Evolutionary conservation across 2,329 filamentous ascomycete species (phyloP).

Genomic region (Drechmeria coniospora): DNA sequence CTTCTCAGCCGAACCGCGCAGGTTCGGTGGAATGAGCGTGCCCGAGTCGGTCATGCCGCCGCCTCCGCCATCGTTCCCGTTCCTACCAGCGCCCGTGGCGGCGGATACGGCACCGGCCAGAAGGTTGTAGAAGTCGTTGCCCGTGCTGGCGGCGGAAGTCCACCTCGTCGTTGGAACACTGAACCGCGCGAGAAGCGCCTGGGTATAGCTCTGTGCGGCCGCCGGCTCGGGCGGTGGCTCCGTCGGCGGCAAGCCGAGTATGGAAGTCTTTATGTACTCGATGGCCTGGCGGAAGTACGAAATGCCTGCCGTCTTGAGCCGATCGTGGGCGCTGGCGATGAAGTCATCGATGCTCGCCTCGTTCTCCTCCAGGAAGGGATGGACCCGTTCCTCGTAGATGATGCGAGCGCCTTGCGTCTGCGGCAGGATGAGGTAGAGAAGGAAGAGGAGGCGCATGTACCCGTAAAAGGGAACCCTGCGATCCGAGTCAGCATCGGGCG

Average conservation of each 20-base stretch:
- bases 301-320: slow-evolving; percentile 60
- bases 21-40: slow-evolving; percentile 53
- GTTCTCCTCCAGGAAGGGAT: slow-evolving; percentile 78
- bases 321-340: slow-evolving; percentile 68
- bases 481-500: not conserved
- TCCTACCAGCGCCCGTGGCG: slow-evolving; percentile 30
- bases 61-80: slow-evolving; percentile 11
- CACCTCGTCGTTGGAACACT: slow-evolving; percentile 59
- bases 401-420: slow-evolving; percentile 86
- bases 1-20: slow-evolving; percentile 49
- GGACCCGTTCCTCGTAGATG: slow-evolving; percentile 71
- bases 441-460: slow-evolving; percentile 72
- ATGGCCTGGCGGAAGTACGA: slow-evolving; percentile 58
- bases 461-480: slow-evolving; percentile 78
- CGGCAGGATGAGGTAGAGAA: slow-evolving; percentile 91
- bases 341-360: slow-evolving; percentile 81
- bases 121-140: slow-evolving; percentile 59
- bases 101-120: slow-evolving; percentile 60
- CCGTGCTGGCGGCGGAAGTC: slow-evolving; percentile 28
- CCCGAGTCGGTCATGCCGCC: slow-evolving; percentile 24
- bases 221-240: slow-evolving; percentile 23
- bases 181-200: slow-evolving; percentile 72
- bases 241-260: slow-evolving; percentile 59
- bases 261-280: slow-evolving; percentile 55
- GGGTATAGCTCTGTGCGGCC: slow-evolving; percentile 50